Evolutionary conservation across 148 eudicot genomes (phyloP).

Genomic region (Persicaria maculosa): DNA sequence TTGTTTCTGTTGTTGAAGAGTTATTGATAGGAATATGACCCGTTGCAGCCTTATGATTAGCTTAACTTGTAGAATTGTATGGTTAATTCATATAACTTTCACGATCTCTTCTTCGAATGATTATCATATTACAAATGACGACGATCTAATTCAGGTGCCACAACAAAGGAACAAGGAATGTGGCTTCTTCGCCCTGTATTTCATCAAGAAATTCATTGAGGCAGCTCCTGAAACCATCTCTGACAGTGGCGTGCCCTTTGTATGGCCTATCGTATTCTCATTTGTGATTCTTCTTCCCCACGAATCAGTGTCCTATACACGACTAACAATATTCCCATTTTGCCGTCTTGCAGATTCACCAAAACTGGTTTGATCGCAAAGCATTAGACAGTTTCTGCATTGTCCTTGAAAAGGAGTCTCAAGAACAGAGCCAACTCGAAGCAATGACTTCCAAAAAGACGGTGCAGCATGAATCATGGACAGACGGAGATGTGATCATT

Average conservation of each 20-base stretch:
- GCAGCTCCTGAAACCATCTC: conserved; percentile 37
- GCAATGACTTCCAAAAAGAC: neutral
- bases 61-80: neutral
- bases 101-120: neutral
- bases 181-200: conserved; percentile 51
- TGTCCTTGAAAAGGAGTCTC: conserved; percentile 24
- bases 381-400: conserved; percentile 32
- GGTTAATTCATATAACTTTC: neutral
- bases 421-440: neutral
- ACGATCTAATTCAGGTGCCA: conserved; percentile 44
- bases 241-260: conserved; percentile 41
- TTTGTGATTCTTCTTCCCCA: neutral
- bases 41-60: neutral
- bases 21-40: neutral
- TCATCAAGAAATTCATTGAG: conserved; percentile 37
- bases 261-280: conserved; percentile 17
- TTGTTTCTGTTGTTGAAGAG: neutral
- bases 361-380: conserved; percentile 41
- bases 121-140: neutral
- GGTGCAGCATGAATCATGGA: neutral
- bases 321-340: neutral
- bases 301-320: neutral
- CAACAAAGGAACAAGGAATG: conserved; percentile 51
- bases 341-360: conserved; percentile 30
- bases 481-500: neutral